Percentiles rank a stretch among this genome's conserved stretches.
These are phyloP conservation scores for Gaultheria prostrata DNA, from an alignment of 148 eudicot species.

Conservation along the genomic window DNA sequence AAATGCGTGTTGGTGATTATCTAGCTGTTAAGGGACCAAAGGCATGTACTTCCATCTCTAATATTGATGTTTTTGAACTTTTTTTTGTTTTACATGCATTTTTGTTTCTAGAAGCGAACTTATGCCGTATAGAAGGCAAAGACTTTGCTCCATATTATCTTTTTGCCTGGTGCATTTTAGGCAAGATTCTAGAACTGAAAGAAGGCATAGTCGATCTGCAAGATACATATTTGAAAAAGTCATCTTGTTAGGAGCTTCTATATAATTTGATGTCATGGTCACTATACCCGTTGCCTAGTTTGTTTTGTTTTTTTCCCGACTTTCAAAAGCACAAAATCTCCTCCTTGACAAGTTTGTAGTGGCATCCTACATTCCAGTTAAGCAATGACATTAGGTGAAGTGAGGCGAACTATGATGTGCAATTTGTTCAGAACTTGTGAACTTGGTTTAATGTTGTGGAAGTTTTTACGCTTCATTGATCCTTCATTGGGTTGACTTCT, in stretches of 20 bases:
- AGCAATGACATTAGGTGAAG: background rate
- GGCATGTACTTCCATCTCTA: constrained; percentile 33
- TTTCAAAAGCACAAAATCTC: background rate
- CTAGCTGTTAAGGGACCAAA: constrained; percentile 88
- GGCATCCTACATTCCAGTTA: background rate
- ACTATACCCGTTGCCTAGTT: background rate
- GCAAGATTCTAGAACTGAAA: background rate
- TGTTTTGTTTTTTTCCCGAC: background rate
- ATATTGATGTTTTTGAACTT: background rate
- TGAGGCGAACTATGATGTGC: background rate
- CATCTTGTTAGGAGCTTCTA: background rate
- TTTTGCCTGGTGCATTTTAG: background rate
- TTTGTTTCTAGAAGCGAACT: constrained; percentile 1
- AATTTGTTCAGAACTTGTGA: background rate
- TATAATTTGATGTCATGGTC: background rate
- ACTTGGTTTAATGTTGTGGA: background rate
- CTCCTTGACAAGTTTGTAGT: background rate
- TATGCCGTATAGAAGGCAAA: background rate
- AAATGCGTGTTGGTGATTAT: constrained; percentile 77
- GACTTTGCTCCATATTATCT: background rate
- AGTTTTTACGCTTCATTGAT: background rate
- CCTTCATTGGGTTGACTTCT: background rate
- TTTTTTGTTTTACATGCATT: background rate
- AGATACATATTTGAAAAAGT: background rate
- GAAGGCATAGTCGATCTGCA: background rate